These are phyloP conservation scores for barley (Hordeum vulgare) DNA, from an alignment of 176 grass and related monocot genomes.

Conservation along the genomic window MorexV3_pseudomolecules_assembly NC_058520.1:430728710-430729209, in stretches of 20 bases:
- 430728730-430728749: neutral
- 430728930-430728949: slow-evolving; percentile 10
- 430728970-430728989: slow-evolving; percentile 40
- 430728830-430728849: neutral
- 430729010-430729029: slow-evolving; percentile 48
- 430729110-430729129: neutral
- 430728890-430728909: neutral
- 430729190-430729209: too few relatives aligned
- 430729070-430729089: neutral
- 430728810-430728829: neutral
- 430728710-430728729: neutral
- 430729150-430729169: too few relatives aligned
- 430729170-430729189: too few relatives aligned
- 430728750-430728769: neutral
- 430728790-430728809: neutral
- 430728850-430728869: too few relatives aligned
- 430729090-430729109: neutral
- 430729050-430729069: slow-evolving; percentile 29
- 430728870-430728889: neutral
- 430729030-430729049: neutral
- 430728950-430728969: slow-evolving; percentile 35
- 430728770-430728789: neutral
- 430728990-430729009: slow-evolving; percentile 22
- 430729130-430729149: neutral
- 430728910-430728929: neutral